Conservation (phyloP, 768 basidiomycete genomes). For the Gelatoporia subvermispora region DNA sequence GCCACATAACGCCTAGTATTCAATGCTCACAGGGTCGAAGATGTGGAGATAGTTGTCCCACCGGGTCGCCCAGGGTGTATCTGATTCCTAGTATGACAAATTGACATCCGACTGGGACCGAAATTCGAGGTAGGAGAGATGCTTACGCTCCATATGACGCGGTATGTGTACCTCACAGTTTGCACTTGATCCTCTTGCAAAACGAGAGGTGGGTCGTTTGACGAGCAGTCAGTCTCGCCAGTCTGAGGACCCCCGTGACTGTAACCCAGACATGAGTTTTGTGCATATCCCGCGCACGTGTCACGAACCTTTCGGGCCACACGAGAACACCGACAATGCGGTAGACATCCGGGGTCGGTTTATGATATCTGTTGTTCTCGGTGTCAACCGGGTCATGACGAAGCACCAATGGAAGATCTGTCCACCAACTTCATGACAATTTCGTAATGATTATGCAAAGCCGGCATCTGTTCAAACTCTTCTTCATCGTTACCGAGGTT, state of each 20-base stretch:
- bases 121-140: neutral
- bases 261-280: neutral
- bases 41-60: slow-evolving; percentile 98
- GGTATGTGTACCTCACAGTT: slow-evolving; percentile 79
- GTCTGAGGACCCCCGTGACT: slow-evolving; percentile 65
- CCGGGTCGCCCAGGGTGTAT: slow-evolving; percentile 87
- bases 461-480: slow-evolving; percentile 51
- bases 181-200: slow-evolving; percentile 59
- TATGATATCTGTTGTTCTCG: slow-evolving; percentile 63
- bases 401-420: neutral
- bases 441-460: slow-evolving; percentile 91
- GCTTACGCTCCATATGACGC: slow-evolving; percentile 80
- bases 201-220: slow-evolving; percentile 41
- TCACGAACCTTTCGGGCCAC: slow-evolving; percentile 50
- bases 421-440: slow-evolving; percentile 62
- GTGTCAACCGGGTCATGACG: neutral
- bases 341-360: slow-evolving; percentile 59
- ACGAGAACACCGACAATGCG: slow-evolving; percentile 92
- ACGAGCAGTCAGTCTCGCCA: slow-evolving; percentile 47
- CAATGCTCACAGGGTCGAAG: slow-evolving; percentile 57
- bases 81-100: slow-evolving; percentile 54
- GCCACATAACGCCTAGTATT: neutral
- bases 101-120: neutral
- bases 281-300: neutral
- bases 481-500: slow-evolving; percentile 77